A percentile compares a stretch with the other conserved stretches of the same genome.
phyloP scores from a whole-genome alignment of 129 eudicot species.

The Oenanthe sinensis region DNA sequence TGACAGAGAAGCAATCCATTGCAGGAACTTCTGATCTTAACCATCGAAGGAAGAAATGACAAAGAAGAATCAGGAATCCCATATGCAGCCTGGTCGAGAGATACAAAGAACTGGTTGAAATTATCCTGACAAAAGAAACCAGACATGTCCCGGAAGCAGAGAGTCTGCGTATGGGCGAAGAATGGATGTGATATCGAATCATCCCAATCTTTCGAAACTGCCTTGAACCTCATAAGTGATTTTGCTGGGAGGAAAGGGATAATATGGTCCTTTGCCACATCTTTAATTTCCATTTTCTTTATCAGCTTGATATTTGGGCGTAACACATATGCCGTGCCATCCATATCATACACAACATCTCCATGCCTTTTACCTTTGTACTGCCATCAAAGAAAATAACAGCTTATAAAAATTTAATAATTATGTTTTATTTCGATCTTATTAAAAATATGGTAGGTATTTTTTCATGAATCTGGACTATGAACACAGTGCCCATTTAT shows the following conservation, averaged over 20 bases:
- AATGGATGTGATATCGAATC: slow-evolving; percentile 38
- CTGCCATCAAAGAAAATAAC: slow-evolving; percentile 17
- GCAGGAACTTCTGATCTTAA: slow-evolving; percentile 35
- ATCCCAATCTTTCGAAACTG: slow-evolving; percentile 57
- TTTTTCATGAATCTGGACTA: neutral
- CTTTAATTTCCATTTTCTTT: slow-evolving; percentile 31
- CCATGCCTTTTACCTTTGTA: slow-evolving; percentile 1
- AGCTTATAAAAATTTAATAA: neutral
- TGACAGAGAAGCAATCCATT: slow-evolving; percentile 55
- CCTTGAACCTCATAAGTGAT: slow-evolving; percentile 31
- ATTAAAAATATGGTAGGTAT: neutral
- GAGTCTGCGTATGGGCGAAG: slow-evolving; percentile 38
- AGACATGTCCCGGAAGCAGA: slow-evolving; percentile 26
- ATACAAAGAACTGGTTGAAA: slow-evolving; percentile 14
- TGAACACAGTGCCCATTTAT: neutral
- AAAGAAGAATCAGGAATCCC: slow-evolving; percentile 46
- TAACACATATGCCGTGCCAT: slow-evolving; percentile 4
- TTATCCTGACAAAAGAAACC: slow-evolving; percentile 37
- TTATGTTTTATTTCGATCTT: neutral
- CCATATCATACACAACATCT: slow-evolving; percentile 15
- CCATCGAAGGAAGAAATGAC: slow-evolving; percentile 22
- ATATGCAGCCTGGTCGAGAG: slow-evolving; percentile 27
- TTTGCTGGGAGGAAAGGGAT: slow-evolving; percentile 61
- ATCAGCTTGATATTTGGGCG: slow-evolving; percentile 17
- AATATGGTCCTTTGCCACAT: slow-evolving; percentile 38